Conservation (phyloP, 2,329 filamentous ascomycete genomes). For the Hypoxylon sp. region DNA sequence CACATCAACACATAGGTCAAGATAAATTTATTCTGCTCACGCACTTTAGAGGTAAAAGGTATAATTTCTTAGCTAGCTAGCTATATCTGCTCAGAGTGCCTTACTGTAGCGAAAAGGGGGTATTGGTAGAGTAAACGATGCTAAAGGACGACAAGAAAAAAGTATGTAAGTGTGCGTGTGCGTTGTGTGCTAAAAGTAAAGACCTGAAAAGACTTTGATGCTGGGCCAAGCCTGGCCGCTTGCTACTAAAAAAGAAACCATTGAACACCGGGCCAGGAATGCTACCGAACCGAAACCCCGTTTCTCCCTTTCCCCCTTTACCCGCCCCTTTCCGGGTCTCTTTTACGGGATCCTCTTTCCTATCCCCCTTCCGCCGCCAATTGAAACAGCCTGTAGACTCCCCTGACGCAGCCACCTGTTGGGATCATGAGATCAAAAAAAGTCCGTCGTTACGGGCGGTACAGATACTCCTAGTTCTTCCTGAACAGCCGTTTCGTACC, state of each 20-base stretch:
- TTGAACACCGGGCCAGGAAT: constrained; percentile 42
- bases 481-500: constrained; percentile 80
- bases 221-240: constrained; percentile 13
- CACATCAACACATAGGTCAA: too few relatives aligned
- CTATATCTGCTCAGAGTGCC: constrained; percentile 13
- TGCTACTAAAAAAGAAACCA: constrained; percentile 20
- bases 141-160: constrained; percentile 28
- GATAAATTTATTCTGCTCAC: neutral
- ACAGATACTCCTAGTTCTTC: constrained; percentile 57
- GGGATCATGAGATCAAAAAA: constrained; percentile 26
- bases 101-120: constrained; percentile 27
- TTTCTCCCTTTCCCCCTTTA: constrained; percentile 22
- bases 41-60: neutral
- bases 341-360: constrained; percentile 24
- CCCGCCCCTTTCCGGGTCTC: constrained; percentile 26
- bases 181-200: constrained; percentile 15
- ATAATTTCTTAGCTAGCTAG: neutral
- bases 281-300: constrained; percentile 31
- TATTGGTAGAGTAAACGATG: constrained; percentile 36
- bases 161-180: constrained; percentile 14
- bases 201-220: constrained; percentile 14
- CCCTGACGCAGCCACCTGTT: constrained; percentile 26
- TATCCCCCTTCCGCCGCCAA: constrained; percentile 15
- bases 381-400: constrained; percentile 30
- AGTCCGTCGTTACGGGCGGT: constrained; percentile 42